Base-by-base conservation (phyloP, 371 early-diverging fungal species). In the Mortierella sp. region DNA sequence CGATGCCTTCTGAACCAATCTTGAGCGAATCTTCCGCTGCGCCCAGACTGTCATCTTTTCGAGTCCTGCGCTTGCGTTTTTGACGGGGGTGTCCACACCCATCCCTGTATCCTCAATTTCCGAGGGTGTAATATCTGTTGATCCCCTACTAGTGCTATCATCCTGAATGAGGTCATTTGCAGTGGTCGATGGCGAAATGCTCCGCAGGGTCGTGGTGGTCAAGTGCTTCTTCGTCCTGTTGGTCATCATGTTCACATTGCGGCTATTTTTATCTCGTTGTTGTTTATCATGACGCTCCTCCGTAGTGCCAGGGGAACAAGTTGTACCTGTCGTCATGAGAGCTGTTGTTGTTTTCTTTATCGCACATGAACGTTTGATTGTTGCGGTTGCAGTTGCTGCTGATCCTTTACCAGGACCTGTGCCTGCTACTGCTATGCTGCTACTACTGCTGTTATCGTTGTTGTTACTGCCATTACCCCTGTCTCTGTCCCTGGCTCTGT, bases 221-320 rank as follows among this genome's bases (percentile, higher is more conserved):
- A 71, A 64, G 59, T 60, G 65, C 26, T 32, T 50, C 47, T 51
- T 71, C 48, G 26, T 71, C 46, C 30, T 27, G 21, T 49, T 46
- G 58, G 60, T 65, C 66, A 72, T 56, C 56, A 60, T 42, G 42
- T 24, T n/a, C 34, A 28, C 30, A 48, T 67, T 23, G 43, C 32
- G 32, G 58, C 72, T 72, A 72, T 72, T 72, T 72, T 72, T 72
- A 72, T 65, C 55, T 21, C 49, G 41, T 24, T 31, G 50, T 30
- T 30, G 24, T 49, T 64, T 44, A 41, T 30, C 43, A 1, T 54
- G 72, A 50, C 47, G 34, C 24, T 41, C 19, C 34, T 51, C 31
- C 9, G 5, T 52, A 19, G 17, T 26, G 37, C 11, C 24, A 4
- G 24, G 15, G 19, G 19, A 37, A 6, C 39, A 23, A 21, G 5